Evolutionary conservation across 352 stramenopile genomes (phyloP).

Genomic region (Phytopythium kandeliae): DNA sequence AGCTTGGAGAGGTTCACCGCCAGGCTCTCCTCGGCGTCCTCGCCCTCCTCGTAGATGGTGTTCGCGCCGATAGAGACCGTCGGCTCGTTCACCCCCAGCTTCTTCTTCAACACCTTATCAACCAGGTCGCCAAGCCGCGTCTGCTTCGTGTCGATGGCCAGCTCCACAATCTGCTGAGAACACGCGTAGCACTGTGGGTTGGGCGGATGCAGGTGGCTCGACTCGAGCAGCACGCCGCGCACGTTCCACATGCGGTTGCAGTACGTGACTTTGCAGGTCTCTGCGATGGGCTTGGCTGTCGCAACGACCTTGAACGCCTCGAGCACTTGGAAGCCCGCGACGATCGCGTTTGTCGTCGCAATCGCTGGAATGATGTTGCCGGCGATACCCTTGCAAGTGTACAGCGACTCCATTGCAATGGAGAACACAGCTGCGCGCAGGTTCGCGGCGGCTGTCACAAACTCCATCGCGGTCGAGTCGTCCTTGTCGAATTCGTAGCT

Average conservation of each 20-base stretch:
- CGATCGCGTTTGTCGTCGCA: conserved; percentile 99
- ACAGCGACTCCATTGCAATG: conserved; percentile 82
- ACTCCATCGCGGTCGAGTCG: conserved; percentile 94
- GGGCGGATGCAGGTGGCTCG: conserved; percentile 82
- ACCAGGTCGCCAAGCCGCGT: conserved; percentile 79
- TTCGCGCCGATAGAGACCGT: conserved; percentile 82
- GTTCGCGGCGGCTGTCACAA: conserved; percentile 97
- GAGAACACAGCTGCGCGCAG: conserved; percentile 88
- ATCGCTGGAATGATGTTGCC: conserved; percentile 99
- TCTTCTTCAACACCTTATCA: conserved; percentile 81
- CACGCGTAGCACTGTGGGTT: conserved; percentile 97
- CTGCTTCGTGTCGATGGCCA: conserved; percentile 87
- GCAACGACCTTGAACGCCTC: conserved; percentile 82
- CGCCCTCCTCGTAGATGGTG: conserved; percentile 95
- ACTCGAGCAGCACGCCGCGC: conserved; percentile 91
- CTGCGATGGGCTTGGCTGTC: conserved; percentile 48
- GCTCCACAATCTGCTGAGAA: conserved; percentile 87
- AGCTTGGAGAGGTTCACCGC: conserved; percentile 87
- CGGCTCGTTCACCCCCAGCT: conserved; percentile 86
- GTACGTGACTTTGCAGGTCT: conserved; percentile 91
- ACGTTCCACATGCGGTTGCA: conserved; percentile 90
- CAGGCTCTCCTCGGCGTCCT: conserved; percentile 84
- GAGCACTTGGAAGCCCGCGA: conserved; percentile 92
- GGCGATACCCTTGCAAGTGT: conserved; percentile 97
- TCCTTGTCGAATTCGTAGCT: conserved; percentile 97